Percentiles rank a stretch among this genome's conserved stretches.
phyloP scores from a whole-genome alignment of 2,329 filamentous ascomycete species.

The Fusarium nematophilum region DNA sequence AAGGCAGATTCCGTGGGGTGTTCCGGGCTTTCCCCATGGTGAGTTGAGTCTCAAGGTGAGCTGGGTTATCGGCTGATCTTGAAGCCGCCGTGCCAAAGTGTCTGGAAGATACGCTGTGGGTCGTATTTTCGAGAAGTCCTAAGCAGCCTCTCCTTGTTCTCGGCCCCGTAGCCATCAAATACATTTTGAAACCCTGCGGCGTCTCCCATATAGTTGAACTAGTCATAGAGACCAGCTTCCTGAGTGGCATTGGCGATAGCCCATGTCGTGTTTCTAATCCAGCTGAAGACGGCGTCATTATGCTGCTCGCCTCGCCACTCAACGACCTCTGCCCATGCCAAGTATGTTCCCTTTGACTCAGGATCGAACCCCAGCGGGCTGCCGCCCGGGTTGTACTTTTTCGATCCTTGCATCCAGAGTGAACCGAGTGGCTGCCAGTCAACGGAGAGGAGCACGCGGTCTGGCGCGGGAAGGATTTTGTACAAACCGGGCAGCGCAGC shows the following conservation, averaged over 20 bases:
- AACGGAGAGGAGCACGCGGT: conserved; percentile 21
- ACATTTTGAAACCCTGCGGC: conserved; percentile 24
- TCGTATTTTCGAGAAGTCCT: conserved; percentile 28
- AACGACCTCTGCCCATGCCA: conserved; percentile 32
- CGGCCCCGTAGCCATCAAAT: conserved; percentile 18
- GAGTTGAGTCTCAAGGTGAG: too few relatives aligned
- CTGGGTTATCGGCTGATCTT: conserved; percentile 17
- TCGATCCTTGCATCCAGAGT: conserved; percentile 17
- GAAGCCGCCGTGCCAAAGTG: conserved; percentile 24
- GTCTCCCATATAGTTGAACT: conserved; percentile 32
- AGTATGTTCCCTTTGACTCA: conserved; percentile 18
- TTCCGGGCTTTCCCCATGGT: too few relatives aligned
- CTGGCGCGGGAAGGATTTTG: conserved; percentile 9
- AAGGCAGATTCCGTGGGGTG: too few relatives aligned
- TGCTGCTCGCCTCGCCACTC: conserved; percentile 30
- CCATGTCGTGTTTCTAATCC: conserved; percentile 27
- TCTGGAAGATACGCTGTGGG: conserved; percentile 14
- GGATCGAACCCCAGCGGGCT: conserved; percentile 29
- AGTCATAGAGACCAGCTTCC: conserved; percentile 19
- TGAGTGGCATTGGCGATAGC: conserved; percentile 24
- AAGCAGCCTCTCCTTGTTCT: conserved; percentile 19
- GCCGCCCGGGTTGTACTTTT: conserved; percentile 13
- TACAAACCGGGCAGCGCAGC: conserved; percentile 12
- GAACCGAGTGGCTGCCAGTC: conserved; percentile 31
- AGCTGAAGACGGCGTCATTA: conserved; percentile 22